These are phyloP conservation scores for Pseudohyphozyma bogoriensis DNA, from an alignment of 768 basidiomycete genomes.

Conservation along the genomic window DNA sequence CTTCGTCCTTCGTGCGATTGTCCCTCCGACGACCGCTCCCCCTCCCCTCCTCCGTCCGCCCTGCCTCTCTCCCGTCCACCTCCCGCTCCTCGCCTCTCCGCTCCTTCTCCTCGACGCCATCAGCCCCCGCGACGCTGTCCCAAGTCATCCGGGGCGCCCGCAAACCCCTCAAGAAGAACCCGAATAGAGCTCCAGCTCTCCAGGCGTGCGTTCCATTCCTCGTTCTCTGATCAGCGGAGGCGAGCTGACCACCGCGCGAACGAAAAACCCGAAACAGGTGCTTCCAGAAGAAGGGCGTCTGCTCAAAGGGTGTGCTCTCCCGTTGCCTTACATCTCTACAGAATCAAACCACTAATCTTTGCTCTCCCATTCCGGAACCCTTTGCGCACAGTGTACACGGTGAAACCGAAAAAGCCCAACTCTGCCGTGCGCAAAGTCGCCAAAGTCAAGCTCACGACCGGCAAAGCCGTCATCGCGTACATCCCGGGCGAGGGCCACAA, in stretches of 20 bases:
- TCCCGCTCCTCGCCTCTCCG: background rate
- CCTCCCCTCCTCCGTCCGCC: slow-evolving; percentile 3
- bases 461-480: slow-evolving; percentile 81
- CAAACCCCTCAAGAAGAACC: slow-evolving; percentile 50
- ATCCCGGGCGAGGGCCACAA: slow-evolving; percentile 97
- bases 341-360: background rate
- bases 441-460: slow-evolving; percentile 79
- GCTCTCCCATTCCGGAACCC: background rate
- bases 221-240: too few relatives aligned
- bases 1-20: too few relatives aligned
- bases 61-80: background rate
- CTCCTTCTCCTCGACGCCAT: slow-evolving; percentile 23
- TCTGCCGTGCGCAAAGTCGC: slow-evolving; percentile 97
- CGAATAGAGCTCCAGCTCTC: slow-evolving; percentile 75
- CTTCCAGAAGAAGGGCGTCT: slow-evolving; percentile 87
- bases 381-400: slow-evolving; percentile 44
- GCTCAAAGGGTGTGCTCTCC: slow-evolving; percentile 56
- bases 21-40: background rate
- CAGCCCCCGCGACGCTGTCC: slow-evolving; percentile 57
- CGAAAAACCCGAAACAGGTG: slow-evolving; percentile 34
- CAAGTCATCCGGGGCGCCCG: slow-evolving; percentile 63
- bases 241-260: too few relatives aligned
- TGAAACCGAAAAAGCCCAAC: slow-evolving; percentile 94
- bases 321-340: background rate
- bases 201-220: slow-evolving; percentile 39